Evolutionary conservation across 2,329 filamentous ascomycete species (phyloP).

Genomic region (Neonectria coccinea): DNA sequence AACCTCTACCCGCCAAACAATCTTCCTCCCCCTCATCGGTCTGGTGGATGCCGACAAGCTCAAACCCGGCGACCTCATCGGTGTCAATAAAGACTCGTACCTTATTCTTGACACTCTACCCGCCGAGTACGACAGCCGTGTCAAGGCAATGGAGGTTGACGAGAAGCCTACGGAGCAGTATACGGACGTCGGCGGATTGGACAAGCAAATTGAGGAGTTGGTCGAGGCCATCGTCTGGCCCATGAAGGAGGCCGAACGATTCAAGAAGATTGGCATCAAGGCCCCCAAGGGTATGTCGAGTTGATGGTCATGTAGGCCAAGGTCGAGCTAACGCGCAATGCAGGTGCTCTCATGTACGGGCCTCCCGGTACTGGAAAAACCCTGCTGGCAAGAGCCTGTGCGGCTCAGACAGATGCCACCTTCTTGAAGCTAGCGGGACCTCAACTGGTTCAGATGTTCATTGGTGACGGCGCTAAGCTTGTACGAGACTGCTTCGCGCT

Average conservation of each 20-base stretch:
- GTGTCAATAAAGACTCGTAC: slow-evolving; percentile 99
- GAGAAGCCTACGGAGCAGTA: slow-evolving; percentile 99
- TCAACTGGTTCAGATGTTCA: slow-evolving; percentile 99
- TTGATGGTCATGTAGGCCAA: slow-evolving; percentile 62
- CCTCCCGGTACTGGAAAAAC: slow-evolving; percentile 92
- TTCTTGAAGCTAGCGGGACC: slow-evolving; percentile 98
- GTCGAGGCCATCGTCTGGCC: slow-evolving; percentile 99
- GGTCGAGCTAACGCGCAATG: slow-evolving; percentile 92
- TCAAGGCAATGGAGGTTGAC: slow-evolving; percentile 99
- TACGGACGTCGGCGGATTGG: slow-evolving; percentile 94
- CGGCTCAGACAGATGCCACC: slow-evolving; percentile 96
- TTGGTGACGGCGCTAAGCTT: slow-evolving; percentile 96
- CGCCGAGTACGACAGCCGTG: slow-evolving; percentile 97
- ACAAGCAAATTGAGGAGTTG: slow-evolving; percentile 99
- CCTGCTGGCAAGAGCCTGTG: slow-evolving; percentile 92
- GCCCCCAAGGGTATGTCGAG: slow-evolving; percentile 86
- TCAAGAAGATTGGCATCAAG: slow-evolving; percentile 99
- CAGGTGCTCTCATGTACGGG: slow-evolving; percentile 98
- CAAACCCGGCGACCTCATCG: slow-evolving; percentile 95
- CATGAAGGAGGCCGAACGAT: slow-evolving; percentile 99
- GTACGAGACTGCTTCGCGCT: slow-evolving; percentile 97
- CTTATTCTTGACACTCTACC: slow-evolving; percentile 96
- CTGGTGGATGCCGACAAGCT: slow-evolving; percentile 95
- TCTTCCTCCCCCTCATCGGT: slow-evolving; percentile 96
- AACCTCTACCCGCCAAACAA: slow-evolving; percentile 97